Conservation (phyloP, 306 rosid genomes). For the Senna tora region DNA sequence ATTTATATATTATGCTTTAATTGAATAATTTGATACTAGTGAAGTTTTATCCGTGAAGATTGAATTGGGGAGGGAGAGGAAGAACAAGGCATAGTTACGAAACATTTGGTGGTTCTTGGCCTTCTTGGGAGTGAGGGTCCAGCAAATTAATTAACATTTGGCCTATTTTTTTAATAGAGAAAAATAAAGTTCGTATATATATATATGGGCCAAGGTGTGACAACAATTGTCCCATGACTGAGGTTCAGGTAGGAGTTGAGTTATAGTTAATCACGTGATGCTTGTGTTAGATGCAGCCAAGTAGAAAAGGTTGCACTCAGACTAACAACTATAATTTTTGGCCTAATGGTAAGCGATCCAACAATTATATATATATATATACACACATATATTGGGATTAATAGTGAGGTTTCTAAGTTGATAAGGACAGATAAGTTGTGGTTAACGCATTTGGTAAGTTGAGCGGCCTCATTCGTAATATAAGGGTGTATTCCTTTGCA, state of each 20-base stretch:
- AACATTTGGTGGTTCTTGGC: background rate
- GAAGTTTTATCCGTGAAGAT: too few species aligned
- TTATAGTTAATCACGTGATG: too few species aligned
- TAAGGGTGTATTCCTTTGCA: constrained; percentile 42
- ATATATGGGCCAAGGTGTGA: too few species aligned
- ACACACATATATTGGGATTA: too few species aligned
- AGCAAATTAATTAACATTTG: constrained; percentile 15
- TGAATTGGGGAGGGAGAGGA: too few species aligned
- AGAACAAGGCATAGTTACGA: background rate
- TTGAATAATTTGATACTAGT: background rate
- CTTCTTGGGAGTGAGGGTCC: background rate
- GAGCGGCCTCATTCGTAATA: background rate
- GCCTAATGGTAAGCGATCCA: too few species aligned
- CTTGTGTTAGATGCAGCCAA: too few species aligned
- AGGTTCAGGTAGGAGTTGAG: too few species aligned
- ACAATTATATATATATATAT: too few species aligned
- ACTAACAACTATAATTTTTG: too few species aligned
- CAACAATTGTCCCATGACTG: too few species aligned
- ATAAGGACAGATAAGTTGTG: background rate
- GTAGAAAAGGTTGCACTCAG: too few species aligned
- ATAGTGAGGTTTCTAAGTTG: constrained; percentile 5
- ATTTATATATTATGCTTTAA: background rate
- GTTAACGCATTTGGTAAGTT: constrained; percentile 24
- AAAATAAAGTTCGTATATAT: background rate
- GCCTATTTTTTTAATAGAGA: background rate